A percentile compares a stretch with the other conserved stretches of the same genome.
Evolutionary conservation across 768 basidiomycete species (phyloP).

Genomic region (Macrolepiota fuliginosa): DNA sequence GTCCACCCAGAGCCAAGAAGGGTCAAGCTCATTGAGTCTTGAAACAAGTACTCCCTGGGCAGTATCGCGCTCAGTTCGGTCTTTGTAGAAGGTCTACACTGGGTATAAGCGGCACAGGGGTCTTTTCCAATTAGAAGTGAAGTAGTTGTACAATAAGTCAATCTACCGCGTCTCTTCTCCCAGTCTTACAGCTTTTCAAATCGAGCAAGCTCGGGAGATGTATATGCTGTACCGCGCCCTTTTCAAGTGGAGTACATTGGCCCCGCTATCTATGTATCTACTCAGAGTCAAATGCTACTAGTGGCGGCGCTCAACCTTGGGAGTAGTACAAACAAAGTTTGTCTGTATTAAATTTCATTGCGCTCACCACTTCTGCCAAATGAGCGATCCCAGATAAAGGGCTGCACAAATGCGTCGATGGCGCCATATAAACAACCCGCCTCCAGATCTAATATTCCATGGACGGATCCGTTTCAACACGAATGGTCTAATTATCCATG

Average conservation of each 20-base stretch:
- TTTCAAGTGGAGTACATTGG: neutral
- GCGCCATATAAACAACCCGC: neutral
- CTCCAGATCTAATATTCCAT: neutral
- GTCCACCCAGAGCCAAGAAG: neutral
- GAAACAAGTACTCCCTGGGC: neutral
- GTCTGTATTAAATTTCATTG: neutral
- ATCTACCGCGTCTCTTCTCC: no score
- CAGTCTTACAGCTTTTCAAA: neutral
- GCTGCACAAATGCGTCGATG: neutral
- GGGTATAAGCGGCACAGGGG: neutral
- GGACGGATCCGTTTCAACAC: conserved; percentile 4
- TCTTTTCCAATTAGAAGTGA: neutral
- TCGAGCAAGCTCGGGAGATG: neutral
- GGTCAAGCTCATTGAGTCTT: neutral
- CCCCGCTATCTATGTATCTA: neutral
- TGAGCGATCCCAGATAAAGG: neutral
- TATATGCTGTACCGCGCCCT: no score
- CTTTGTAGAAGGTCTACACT: neutral
- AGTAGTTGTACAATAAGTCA: no score
- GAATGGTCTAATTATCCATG: conserved; percentile 7
- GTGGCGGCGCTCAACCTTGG: neutral
- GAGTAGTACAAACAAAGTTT: neutral
- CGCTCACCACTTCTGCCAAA: neutral
- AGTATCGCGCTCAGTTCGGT: conserved; percentile 8
- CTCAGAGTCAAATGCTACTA: neutral